Conservation (phyloP, 345 rosid species). For the Linum usitatissimum region DNA sequence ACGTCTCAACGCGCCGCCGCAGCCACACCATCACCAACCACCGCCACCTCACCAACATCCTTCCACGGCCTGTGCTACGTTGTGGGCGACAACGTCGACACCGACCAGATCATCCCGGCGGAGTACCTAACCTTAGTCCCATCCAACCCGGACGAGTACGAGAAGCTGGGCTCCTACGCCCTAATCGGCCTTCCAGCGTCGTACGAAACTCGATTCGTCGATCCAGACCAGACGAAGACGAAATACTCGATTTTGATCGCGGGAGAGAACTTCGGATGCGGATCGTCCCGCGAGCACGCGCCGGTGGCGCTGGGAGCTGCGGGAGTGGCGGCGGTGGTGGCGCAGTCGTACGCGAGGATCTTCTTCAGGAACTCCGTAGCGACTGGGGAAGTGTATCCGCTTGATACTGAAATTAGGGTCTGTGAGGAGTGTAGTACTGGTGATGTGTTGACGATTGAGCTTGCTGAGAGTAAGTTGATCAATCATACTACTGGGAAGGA, state of each 20-base stretch:
- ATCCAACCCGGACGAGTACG: constrained; percentile 70
- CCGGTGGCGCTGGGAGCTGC: constrained; percentile 93
- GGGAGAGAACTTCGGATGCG: constrained; percentile 91
- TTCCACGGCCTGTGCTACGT: constrained; percentile 92
- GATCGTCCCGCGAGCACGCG: constrained; percentile 91
- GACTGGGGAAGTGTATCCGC: constrained; percentile 72
- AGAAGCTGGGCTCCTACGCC: constrained; percentile 80
- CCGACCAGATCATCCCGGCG: constrained; percentile 91
- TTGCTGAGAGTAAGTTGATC: constrained; percentile 48
- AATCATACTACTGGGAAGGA: constrained; percentile 82
- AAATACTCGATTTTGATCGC: constrained; percentile 59
- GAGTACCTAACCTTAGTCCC: constrained; percentile 86
- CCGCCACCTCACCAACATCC: constrained; percentile 9
- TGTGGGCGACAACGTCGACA: constrained; percentile 89
- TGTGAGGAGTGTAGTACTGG: constrained; percentile 90
- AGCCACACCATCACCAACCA: constrained; percentile 4
- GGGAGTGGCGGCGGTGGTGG: constrained; percentile 68
- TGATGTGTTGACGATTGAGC: constrained; percentile 59
- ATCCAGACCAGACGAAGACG: constrained; percentile 43
- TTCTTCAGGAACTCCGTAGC: constrained; percentile 87
- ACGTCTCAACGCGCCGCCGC: constrained; percentile 21
- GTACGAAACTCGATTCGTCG: constrained; percentile 54
- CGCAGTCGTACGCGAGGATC: constrained; percentile 79
- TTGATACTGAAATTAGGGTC: constrained; percentile 67
- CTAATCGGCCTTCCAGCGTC: constrained; percentile 61